phyloP scores from a whole-genome alignment of 495 filamentous ascomycete species.

The Penicillium nucicola region DNA sequence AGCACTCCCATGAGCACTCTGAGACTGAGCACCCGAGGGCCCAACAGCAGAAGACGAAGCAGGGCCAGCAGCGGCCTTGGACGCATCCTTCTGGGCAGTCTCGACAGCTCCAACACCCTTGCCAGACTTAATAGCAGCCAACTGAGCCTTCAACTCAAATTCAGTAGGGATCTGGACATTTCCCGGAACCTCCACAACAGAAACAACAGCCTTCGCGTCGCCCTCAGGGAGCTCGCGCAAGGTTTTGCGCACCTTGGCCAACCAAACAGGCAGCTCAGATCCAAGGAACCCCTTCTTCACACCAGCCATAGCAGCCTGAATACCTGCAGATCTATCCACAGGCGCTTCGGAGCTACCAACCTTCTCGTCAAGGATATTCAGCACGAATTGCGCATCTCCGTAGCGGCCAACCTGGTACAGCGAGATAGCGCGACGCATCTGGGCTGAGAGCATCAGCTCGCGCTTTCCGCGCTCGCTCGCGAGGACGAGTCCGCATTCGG shows the following conservation, averaged over 20 bases:
- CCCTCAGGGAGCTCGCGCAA: conserved; percentile 55
- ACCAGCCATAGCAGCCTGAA: conserved; percentile 31
- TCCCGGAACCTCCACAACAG: conserved; percentile 59
- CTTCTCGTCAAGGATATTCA: conserved; percentile 63
- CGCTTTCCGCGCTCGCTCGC: conserved; percentile 73
- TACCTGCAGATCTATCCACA: conserved; percentile 35
- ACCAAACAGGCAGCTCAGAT: conserved; percentile 58
- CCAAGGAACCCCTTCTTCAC: conserved; percentile 54
- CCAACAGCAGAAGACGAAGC: conserved; percentile 1
- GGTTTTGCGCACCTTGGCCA: conserved; percentile 50
- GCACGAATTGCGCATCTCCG: conserved; percentile 73
- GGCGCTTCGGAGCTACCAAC: conserved; percentile 50
- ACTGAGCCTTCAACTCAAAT: conserved; percentile 32
- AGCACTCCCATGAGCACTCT: background rate
- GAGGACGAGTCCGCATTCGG: conserved; percentile 69
- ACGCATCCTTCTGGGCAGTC: conserved; percentile 14
- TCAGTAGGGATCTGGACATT: conserved; percentile 48
- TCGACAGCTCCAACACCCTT: conserved; percentile 6
- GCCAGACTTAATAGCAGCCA: conserved; percentile 26
- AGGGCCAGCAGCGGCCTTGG: conserved; percentile 1
- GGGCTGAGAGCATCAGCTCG: conserved; percentile 74
- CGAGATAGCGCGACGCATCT: conserved; percentile 75
- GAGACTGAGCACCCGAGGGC: background rate
- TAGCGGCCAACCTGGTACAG: conserved; percentile 67
- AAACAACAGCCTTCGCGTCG: conserved; percentile 55